These are phyloP conservation scores for Diaporthe citriasiana DNA, from an alignment of 2,329 filamentous ascomycete genomes.

Conservation along the genomic window DNA sequence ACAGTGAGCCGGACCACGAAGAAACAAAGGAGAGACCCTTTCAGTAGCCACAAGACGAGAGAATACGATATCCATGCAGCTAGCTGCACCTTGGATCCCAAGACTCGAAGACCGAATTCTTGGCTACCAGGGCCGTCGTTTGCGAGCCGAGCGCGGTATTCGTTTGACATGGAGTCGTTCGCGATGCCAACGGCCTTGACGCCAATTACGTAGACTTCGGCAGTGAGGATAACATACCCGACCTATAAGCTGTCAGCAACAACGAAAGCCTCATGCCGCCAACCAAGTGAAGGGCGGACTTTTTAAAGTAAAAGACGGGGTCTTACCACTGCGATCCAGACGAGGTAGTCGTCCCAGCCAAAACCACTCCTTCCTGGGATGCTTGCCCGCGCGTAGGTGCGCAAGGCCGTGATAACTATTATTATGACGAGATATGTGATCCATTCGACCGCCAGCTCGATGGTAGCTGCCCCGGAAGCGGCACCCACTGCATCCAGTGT, in stretches of 20 bases:
- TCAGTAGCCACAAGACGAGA: slow-evolving; percentile 67
- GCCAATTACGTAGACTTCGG: slow-evolving; percentile 28
- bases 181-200: slow-evolving; percentile 59
- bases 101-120: slow-evolving; percentile 53
- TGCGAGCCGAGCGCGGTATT: slow-evolving; percentile 59
- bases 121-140: slow-evolving; percentile 28
- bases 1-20: slow-evolving; percentile 66
- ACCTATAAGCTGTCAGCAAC: not conserved
- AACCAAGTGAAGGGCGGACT: not conserved
- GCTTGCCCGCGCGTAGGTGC: slow-evolving; percentile 50
- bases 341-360: slow-evolving; percentile 50
- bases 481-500: slow-evolving; percentile 36
- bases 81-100: slow-evolving; percentile 70
- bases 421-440: slow-evolving; percentile 46
- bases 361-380: slow-evolving; percentile 47
- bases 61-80: slow-evolving; percentile 69
- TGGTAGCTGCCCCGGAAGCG: slow-evolving; percentile 34
- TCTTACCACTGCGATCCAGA: slow-evolving; percentile 45
- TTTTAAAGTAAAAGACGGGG: not conserved
- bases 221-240: not conserved
- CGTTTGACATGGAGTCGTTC: slow-evolving; percentile 70
- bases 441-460: slow-evolving; percentile 32
- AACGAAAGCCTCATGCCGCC: rapidly evolving
- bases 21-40: slow-evolving; percentile 69
- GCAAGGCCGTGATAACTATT: slow-evolving; percentile 47